phyloP scores from a whole-genome alignment of 257 asterid genomes.

The Cynanchum wilfordii region DNA sequence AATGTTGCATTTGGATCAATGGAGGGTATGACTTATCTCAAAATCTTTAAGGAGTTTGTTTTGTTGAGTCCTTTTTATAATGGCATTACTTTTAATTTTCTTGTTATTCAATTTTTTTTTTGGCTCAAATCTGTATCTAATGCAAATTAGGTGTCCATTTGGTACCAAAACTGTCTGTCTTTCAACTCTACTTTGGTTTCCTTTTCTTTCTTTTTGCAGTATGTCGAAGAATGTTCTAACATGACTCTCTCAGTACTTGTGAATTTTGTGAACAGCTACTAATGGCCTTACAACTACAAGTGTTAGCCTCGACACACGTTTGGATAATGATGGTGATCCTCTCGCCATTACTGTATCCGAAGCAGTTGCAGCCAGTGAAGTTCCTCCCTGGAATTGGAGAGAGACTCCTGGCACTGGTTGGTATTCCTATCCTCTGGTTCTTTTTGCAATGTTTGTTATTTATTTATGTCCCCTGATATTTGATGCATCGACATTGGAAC shows the following conservation, averaged over 20 bases:
- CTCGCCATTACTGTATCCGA: conserved; percentile 83
- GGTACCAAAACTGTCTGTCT: not conserved
- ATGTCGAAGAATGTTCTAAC: not conserved
- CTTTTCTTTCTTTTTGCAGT: not conserved
- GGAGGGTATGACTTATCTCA: conserved; percentile 25
- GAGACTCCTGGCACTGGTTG: conserved; percentile 31
- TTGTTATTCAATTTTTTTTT: not conserved
- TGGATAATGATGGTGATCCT: conserved; percentile 90
- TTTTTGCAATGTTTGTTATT: not conserved
- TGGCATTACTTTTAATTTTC: not conserved
- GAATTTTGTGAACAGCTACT: conserved; percentile 44
- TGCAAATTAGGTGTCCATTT: not conserved
- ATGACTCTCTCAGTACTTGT: conserved; percentile 1
- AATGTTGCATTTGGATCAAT: conserved; percentile 30
- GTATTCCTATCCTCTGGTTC: conserved; percentile 8
- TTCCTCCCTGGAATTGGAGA: conserved; percentile 97
- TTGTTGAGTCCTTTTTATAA: not conserved
- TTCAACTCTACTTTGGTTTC: not conserved
- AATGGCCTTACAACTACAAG: conserved; percentile 64
- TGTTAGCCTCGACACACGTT: conserved; percentile 62
- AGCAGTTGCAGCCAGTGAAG: conserved; percentile 72
- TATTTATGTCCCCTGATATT: conserved; percentile 5
- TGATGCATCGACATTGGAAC: not conserved
- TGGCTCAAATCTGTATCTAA: no score
- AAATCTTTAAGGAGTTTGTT: not conserved